phyloP scores from a whole-genome alignment of 495 filamentous ascomycete genomes.

The Durotheca rogersii region DNA sequence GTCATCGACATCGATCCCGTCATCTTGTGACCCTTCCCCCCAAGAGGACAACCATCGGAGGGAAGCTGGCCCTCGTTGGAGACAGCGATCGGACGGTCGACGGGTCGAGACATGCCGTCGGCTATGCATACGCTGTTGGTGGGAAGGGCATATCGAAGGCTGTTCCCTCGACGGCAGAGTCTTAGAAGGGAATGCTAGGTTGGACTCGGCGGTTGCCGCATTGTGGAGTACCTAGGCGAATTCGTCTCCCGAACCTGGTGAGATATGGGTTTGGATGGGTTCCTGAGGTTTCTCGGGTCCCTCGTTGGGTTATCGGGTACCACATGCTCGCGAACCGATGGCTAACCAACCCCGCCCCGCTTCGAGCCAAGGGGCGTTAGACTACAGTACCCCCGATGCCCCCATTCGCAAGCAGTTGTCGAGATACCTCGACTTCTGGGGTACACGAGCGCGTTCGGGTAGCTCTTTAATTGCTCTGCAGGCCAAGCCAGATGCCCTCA shows the following conservation, averaged over 20 bases:
- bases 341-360: too few relatives aligned
- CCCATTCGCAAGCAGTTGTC: too few relatives aligned
- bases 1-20: slow-evolving; percentile 21
- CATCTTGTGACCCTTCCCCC: slow-evolving; percentile 32
- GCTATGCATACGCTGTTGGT: slow-evolving; percentile 21
- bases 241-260: slow-evolving; percentile 19
- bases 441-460: slow-evolving; percentile 16
- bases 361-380: slow-evolving; percentile 15
- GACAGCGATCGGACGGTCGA: slow-evolving; percentile 8
- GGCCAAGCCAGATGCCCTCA: slow-evolving; percentile 18
- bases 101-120: slow-evolving; percentile 13
- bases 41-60: slow-evolving; percentile 22
- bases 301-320: slow-evolving; percentile 3
- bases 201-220: slow-evolving; percentile 12
- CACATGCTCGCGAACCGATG: not conserved
- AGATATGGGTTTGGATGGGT: slow-evolving; percentile 14
- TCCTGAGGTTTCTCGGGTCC: slow-evolving; percentile 15
- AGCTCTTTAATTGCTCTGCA: slow-evolving; percentile 15
- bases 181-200: not conserved
- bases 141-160: slow-evolving; percentile 13
- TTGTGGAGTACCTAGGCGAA: slow-evolving; percentile 10
- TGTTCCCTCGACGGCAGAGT: slow-evolving; percentile 1
- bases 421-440: slow-evolving; percentile 7
- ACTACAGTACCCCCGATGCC: slow-evolving; percentile 4
- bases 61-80: not conserved